Percentiles rank a stretch among this genome's conserved stretches.
These are phyloP conservation scores for Lumnitzera racemosa DNA, from an alignment of 345 rosid genomes.

Conservation along the genomic window DNA sequence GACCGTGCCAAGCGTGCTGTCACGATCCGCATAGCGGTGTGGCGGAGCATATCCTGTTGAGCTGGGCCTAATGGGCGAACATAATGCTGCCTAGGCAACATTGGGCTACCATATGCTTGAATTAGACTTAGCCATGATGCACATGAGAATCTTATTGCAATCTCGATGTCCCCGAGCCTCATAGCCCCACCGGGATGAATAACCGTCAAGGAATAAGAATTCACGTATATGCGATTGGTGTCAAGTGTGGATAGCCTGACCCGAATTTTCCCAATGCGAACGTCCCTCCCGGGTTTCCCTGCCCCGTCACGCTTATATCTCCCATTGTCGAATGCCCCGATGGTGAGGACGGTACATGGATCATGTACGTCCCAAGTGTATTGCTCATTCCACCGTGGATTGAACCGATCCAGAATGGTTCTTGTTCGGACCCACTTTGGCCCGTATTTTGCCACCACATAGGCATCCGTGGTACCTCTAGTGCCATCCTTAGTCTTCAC, in stretches of 20 bases:
- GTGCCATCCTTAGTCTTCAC: slow-evolving; percentile 84
- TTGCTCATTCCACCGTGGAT: slow-evolving; percentile 94
- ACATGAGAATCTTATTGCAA: slow-evolving; percentile 71
- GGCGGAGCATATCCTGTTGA: slow-evolving; percentile 77
- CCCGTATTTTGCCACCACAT: slow-evolving; percentile 86
- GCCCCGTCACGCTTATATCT: slow-evolving; percentile 54
- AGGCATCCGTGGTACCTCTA: slow-evolving; percentile 83
- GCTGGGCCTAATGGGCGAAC: slow-evolving; percentile 61
- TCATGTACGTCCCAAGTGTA: slow-evolving; percentile 89
- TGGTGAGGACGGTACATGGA: slow-evolving; percentile 72
- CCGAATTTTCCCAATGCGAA: slow-evolving; percentile 58
- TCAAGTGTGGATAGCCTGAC: slow-evolving; percentile 75
- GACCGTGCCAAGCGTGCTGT: slow-evolving; percentile 60
- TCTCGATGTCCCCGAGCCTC: slow-evolving; percentile 85
- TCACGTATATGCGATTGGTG: slow-evolving; percentile 59
- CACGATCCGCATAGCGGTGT: slow-evolving; percentile 81
- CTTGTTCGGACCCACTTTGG: slow-evolving; percentile 91
- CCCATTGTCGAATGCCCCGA: slow-evolving; percentile 79
- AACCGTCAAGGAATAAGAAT: slow-evolving; percentile 47
- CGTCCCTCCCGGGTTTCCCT: slow-evolving; percentile 50
- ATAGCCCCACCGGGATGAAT: slow-evolving; percentile 68
- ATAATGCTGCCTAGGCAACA: slow-evolving; percentile 84
- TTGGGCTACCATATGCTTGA: slow-evolving; percentile 64
- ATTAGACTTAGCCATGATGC: slow-evolving; percentile 68
- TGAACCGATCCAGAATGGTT: slow-evolving; percentile 74